phyloP scores from a whole-genome alignment of 805 yeast species.

The Cyberlindnera subsufficiens region DNA sequence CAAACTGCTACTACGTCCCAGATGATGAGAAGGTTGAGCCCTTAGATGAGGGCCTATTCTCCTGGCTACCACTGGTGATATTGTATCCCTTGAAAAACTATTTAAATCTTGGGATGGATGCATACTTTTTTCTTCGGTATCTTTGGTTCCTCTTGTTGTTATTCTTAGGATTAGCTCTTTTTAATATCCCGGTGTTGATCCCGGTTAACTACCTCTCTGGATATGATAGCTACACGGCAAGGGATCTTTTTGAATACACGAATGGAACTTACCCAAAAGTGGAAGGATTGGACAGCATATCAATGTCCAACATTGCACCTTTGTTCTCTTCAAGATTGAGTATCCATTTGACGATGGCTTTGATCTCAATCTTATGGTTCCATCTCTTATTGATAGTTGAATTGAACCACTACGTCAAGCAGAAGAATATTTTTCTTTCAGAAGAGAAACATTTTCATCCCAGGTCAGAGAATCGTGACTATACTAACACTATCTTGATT shows the following conservation, averaged over 20 bases:
- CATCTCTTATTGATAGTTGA: constrained; percentile 55
- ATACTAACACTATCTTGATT: constrained; percentile 32
- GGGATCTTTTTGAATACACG: constrained; percentile 15
- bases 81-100: constrained; percentile 37
- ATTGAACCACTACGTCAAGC: constrained; percentile 41
- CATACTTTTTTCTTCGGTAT: constrained; percentile 66
- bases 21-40: constrained; percentile 32
- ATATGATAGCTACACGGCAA: constrained; percentile 15
- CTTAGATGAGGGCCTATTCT: constrained; percentile 37
- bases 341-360: constrained; percentile 58
- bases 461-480: constrained; percentile 18
- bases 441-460: constrained; percentile 17
- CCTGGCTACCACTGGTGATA: constrained; percentile 49
- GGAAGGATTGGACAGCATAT: constrained; percentile 58
- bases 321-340: constrained; percentile 42
- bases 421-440: constrained; percentile 38
- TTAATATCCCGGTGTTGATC: constrained; percentile 53
- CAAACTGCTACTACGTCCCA: constrained; percentile 39
- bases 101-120: constrained; percentile 58
- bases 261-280: constrained; percentile 22
- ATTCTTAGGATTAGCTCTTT: constrained; percentile 44
- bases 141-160: constrained; percentile 44
- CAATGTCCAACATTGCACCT: constrained; percentile 64
- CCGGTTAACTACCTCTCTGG: constrained; percentile 50
- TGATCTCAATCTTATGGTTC: constrained; percentile 48